Conservation (phyloP, 208 protist species). For the Leishmania aethiopica region DNA sequence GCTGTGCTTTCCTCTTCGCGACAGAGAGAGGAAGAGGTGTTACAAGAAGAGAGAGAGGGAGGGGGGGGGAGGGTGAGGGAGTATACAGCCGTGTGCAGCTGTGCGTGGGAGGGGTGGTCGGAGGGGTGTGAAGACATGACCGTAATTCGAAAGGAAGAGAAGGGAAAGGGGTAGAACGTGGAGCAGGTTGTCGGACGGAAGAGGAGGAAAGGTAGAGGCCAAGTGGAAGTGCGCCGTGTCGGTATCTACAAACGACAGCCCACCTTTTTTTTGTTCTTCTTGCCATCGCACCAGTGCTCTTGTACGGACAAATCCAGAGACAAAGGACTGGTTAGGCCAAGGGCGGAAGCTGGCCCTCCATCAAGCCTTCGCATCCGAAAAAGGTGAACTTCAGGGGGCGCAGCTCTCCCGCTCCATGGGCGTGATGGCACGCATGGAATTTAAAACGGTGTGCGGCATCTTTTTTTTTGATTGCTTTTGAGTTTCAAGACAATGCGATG, state of each 20-base stretch:
- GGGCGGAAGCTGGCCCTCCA: not conserved
- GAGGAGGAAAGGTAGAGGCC: not conserved
- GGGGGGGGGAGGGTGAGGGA: not conserved
- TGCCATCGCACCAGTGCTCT: not conserved
- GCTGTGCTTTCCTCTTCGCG: not conserved
- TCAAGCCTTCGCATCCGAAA: not conserved
- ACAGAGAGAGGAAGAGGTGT: not conserved
- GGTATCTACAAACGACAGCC: not conserved
- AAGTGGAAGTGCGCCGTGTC: not conserved
- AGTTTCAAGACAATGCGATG: not conserved
- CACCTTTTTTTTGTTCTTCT: not conserved
- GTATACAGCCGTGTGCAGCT: not conserved
- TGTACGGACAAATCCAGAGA: not conserved
- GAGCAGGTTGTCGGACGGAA: too few relatives aligned
- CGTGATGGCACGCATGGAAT: not conserved
- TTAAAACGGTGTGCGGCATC: not conserved
- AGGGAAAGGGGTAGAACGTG: not conserved
- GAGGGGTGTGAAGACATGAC: not conserved
- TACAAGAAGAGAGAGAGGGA: not conserved
- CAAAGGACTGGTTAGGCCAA: not conserved
- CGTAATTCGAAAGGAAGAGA: not conserved
- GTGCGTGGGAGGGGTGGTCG: too few relatives aligned
- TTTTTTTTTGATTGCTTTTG: not conserved
- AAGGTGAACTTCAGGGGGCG: not conserved
- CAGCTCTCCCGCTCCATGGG: not conserved